Percentiles rank a stretch among this genome's conserved stretches.
phyloP scores from a whole-genome alignment of 352 stramenopile genomes.

The Phytophthora aleatoria region DNA sequence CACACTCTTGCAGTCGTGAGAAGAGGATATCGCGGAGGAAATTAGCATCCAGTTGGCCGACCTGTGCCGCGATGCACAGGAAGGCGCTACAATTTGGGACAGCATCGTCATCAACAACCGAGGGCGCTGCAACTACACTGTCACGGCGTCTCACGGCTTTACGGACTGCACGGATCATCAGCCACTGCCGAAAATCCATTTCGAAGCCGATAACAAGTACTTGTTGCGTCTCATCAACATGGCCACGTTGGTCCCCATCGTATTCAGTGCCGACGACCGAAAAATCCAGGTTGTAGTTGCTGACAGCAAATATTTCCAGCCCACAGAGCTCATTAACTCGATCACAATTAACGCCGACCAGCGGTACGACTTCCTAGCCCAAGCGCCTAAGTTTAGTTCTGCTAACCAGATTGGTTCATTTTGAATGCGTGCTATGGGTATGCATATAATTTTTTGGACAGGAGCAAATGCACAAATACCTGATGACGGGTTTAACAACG shows the following conservation, averaged over 20 bases:
- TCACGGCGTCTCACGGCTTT: background rate
- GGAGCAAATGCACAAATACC: background rate
- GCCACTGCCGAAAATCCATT: slow-evolving; percentile 22
- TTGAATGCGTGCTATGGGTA: slow-evolving; percentile 26
- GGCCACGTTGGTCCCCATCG: slow-evolving; percentile 22
- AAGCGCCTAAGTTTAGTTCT: slow-evolving; percentile 7
- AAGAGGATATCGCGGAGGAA: slow-evolving; percentile 22
- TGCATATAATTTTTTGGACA: slow-evolving; percentile 17
- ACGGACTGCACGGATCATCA: slow-evolving; percentile 20
- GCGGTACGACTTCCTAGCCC: slow-evolving; percentile 31
- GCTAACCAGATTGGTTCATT: slow-evolving; percentile 7
- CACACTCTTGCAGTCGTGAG: slow-evolving; percentile 3
- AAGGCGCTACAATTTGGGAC: slow-evolving; percentile 17
- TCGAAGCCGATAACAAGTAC: slow-evolving; percentile 23
- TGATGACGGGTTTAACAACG: slow-evolving; percentile 26
- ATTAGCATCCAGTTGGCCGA: slow-evolving; percentile 29
- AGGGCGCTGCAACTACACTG: slow-evolving; percentile 34
- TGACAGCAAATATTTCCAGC: slow-evolving; percentile 21
- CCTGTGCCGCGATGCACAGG: slow-evolving; percentile 16
- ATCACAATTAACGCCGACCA: slow-evolving; percentile 28
- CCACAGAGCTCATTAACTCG: slow-evolving; percentile 15
- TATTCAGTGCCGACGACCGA: slow-evolving; percentile 39
- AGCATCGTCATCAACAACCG: slow-evolving; percentile 32
- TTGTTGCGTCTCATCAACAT: slow-evolving; percentile 31
- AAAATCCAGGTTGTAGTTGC: slow-evolving; percentile 29